These are phyloP conservation scores for Tricholoma matsutake DNA, from an alignment of 768 basidiomycete species.

Conservation along the genomic window DNA sequence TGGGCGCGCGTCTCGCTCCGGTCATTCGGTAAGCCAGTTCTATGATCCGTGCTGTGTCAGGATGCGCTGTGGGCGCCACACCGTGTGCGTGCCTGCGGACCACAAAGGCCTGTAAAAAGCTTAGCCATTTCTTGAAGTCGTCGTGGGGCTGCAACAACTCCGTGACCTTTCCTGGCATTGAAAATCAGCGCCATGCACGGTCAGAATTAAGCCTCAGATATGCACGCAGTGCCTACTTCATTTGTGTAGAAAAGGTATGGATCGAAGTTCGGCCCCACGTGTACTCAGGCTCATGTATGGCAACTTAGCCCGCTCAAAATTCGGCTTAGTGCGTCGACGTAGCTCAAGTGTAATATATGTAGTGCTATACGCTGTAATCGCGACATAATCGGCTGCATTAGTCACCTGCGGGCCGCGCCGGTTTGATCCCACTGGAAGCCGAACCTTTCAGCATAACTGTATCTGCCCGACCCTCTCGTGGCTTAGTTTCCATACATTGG, in stretches of 20 bases:
- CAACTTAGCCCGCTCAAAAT: too few species aligned
- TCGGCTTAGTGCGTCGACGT: not conserved
- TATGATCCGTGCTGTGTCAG: not conserved
- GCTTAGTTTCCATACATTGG: not conserved
- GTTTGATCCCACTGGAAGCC: not conserved
- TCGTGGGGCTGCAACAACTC: not conserved
- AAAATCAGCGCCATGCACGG: too few species aligned
- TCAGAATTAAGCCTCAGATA: too few species aligned
- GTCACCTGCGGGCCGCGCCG: not conserved
- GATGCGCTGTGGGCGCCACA: too few species aligned
- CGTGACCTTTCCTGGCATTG: too few species aligned
- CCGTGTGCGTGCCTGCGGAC: not conserved
- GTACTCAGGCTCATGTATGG: too few species aligned
- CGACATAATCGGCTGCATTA: not conserved
- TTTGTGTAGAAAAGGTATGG: too few species aligned
- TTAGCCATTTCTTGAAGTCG: not conserved
- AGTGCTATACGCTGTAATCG: not conserved
- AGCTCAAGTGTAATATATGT: not conserved
- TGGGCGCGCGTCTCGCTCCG: too few species aligned
- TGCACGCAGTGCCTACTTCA: too few species aligned
- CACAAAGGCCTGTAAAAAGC: not conserved
- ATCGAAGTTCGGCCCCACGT: too few species aligned
- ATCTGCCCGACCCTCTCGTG: too few species aligned
- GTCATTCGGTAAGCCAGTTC: not conserved
- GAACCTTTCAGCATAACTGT: not conserved